Conservation (phyloP, 768 basidiomycete genomes). For the Cyclocybe cylindracea region DNA sequence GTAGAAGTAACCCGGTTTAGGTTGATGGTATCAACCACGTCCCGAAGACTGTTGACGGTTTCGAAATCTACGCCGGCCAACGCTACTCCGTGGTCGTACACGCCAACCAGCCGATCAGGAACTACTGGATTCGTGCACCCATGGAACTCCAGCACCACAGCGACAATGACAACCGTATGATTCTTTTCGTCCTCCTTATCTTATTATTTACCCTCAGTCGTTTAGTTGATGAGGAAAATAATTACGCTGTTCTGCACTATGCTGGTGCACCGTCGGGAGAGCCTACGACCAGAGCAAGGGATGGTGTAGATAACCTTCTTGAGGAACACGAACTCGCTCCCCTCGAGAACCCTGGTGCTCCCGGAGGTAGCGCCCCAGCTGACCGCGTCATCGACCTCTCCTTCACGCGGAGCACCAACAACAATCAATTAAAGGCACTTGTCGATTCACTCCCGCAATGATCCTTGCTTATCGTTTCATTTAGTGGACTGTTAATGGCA, state of each 20-base stretch:
- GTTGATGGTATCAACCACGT: slow-evolving; percentile 38
- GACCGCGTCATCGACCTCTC: slow-evolving; percentile 20
- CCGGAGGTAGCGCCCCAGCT: slow-evolving; percentile 22
- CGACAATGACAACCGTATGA: slow-evolving; percentile 32
- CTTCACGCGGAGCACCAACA: slow-evolving; percentile 17
- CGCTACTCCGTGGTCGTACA: slow-evolving; percentile 45
- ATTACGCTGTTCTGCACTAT: slow-evolving; percentile 40
- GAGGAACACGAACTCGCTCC: slow-evolving; percentile 8
- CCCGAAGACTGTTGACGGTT: slow-evolving; percentile 33
- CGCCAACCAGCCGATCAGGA: slow-evolving; percentile 44
- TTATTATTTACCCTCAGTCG: slow-evolving; percentile 1
- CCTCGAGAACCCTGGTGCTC: slow-evolving; percentile 15
- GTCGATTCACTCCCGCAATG: slow-evolving; percentile 13
- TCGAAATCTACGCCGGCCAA: slow-evolving; percentile 48
- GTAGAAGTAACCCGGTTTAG: slow-evolving; percentile 21
- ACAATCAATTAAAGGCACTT: slow-evolving; percentile 9
- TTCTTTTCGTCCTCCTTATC: background rate
- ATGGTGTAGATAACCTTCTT: slow-evolving; percentile 21
- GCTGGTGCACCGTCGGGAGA: slow-evolving; percentile 32
- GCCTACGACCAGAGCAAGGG: slow-evolving; percentile 29
- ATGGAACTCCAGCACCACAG: slow-evolving; percentile 32
- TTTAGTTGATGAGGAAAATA: slow-evolving; percentile 18
- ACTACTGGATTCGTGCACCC: slow-evolving; percentile 47
- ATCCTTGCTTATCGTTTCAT: slow-evolving; percentile 24
- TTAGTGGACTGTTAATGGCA: slow-evolving; percentile 32